Base-by-base conservation (phyloP, 768 basidiomycete genomes). In the Hemileccinum impolitum region DNA sequence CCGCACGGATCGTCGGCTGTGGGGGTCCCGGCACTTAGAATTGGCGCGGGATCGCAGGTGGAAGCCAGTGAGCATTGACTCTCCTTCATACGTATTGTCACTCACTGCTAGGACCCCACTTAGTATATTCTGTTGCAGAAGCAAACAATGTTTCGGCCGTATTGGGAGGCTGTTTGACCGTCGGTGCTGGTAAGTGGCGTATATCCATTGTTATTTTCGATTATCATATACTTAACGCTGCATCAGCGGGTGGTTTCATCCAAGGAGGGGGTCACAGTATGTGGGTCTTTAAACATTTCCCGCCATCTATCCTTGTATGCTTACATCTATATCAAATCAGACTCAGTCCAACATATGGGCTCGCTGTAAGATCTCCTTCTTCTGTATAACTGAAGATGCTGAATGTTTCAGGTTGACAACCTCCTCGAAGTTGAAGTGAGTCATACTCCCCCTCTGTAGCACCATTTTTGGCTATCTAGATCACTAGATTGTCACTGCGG, bases 191-290 rank as follows among this genome's bases (percentile, higher is more conserved):
- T 60, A 10, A 14, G 47, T 38, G 3, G 0, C 11, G 4, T 3
- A 9, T 8, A 17, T 31, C 5, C 21, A 13, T 3, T 7, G 10
- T 14, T 32, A 4, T 14, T 26, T 30, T 6, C 17, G 32, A 14
- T 25, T 25, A 4, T n/a, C n/a, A 13, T 14, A 14, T 21, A 35
- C 21, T 46, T 17, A 42, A 0, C 5, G 7, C 19, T 31, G 15
- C 3, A 6, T 31, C 2, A 49, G 47, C 54, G 4, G 78, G 73
- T 19, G 76, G 79, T 2, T 80, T 73, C 71, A 50, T 75, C 3
- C 66, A 70, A 41, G 79, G 76, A 18, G 78, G 75, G 1, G 77
- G 79, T 1, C 72, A 78, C 41, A 70, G 74, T 40, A 59, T 66
- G 35, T 61, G 15, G 49, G 54, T 43, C 1, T 21, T 14, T 14